Conservation (phyloP, 1,284 basidiomycete species). For the Inonotus hispidus region DNA sequence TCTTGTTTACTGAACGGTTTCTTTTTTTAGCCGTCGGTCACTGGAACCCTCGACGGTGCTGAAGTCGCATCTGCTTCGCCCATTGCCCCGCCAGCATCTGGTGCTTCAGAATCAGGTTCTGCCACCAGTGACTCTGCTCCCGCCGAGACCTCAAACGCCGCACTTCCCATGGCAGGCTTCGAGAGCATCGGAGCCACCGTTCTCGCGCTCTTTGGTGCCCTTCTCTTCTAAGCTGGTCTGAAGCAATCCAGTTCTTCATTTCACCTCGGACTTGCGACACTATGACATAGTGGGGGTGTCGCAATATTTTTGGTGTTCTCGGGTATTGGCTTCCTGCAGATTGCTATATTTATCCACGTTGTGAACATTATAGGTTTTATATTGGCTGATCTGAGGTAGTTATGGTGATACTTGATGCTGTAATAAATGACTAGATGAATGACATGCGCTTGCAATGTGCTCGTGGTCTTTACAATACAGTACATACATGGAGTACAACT, state of each 20-base stretch:
- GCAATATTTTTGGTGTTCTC: background rate
- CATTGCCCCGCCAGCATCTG: background rate
- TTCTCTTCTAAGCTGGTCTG: conserved; percentile 4
- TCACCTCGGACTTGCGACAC: background rate
- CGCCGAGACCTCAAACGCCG: background rate
- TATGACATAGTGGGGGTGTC: background rate
- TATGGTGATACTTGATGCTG: background rate
- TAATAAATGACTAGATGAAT: background rate
- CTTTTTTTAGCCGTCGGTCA: background rate
- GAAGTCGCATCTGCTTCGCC: conserved; percentile 9
- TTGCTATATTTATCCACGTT: background rate
- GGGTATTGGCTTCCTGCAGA: background rate
- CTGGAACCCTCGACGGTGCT: conserved; percentile 6
- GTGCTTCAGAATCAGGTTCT: background rate
- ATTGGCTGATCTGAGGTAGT: background rate
- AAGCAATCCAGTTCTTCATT: background rate
- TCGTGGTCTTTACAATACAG: background rate
- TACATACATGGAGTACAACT: background rate
- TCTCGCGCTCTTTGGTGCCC: conserved; percentile 13
- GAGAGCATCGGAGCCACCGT: conserved; percentile 1
- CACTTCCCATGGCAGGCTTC: conserved; percentile 4
- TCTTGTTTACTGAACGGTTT: background rate
- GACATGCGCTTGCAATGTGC: background rate
- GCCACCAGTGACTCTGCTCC: background rate
- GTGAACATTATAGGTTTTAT: background rate